Evolutionary conservation across 2,329 filamentous ascomycete species (phyloP).

Genomic region (Domatiomyces globalis): DNA sequence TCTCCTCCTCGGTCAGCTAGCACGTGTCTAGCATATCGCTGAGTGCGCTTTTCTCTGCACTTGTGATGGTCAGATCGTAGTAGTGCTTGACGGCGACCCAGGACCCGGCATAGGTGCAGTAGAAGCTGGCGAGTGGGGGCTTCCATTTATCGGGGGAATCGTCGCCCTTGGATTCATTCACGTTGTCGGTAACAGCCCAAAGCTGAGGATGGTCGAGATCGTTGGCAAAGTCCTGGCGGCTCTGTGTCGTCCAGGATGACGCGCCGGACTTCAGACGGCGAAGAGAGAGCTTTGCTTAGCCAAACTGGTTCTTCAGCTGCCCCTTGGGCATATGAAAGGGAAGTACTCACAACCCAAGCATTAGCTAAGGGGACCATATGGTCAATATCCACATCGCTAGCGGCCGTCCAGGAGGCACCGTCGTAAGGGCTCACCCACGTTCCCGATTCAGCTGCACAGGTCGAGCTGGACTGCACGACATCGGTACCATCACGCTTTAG

Average conservation of each 20-base stretch:
- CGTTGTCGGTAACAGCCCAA: conserved; percentile 61
- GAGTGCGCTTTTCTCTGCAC: conserved; percentile 56
- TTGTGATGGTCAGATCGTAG: conserved; percentile 54
- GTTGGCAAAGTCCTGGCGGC: conserved; percentile 59
- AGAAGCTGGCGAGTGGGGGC: conserved; percentile 44
- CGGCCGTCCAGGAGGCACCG: conserved; percentile 52
- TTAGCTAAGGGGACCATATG: conserved; percentile 71
- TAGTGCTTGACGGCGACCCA: conserved; percentile 68
- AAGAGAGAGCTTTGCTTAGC: too few relatives aligned
- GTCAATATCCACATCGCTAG: conserved; percentile 65
- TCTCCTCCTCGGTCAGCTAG: conserved; percentile 20
- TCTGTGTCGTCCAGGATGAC: conserved; percentile 52
- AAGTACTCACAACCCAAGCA: conserved; percentile 52
- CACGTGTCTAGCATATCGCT: conserved; percentile 52
- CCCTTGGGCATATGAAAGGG: conserved; percentile 6
- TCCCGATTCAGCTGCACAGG: conserved; percentile 51
- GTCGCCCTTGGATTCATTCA: conserved; percentile 64
- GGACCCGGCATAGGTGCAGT: conserved; percentile 63
- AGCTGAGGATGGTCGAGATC: conserved; percentile 64
- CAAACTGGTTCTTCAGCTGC: not conserved
- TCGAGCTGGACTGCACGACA: conserved; percentile 41
- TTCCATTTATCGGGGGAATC: conserved; percentile 62
- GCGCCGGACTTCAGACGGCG: conserved; percentile 47
- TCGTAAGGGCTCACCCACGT: conserved; percentile 62
- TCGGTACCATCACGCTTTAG: conserved; percentile 57